Evolutionary conservation across 2,329 filamentous ascomycete genomes (phyloP).

Genomic region (Sphaerulina populicola): DNA sequence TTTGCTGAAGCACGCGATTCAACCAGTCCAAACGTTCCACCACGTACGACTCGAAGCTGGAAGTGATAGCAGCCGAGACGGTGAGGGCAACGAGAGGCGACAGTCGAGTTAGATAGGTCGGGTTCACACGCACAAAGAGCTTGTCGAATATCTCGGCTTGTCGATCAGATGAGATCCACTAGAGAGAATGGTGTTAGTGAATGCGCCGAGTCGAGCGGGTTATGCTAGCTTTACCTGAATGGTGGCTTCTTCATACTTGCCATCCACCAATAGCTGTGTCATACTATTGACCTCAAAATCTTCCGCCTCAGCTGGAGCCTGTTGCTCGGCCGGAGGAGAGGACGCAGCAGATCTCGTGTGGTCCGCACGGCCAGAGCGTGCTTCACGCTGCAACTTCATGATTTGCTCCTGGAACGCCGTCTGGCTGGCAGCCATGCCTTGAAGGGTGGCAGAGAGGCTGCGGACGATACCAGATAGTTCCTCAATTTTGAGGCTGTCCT

Average conservation of each 20-base stretch:
- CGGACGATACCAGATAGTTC: conserved; percentile 61
- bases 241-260: conserved; percentile 42
- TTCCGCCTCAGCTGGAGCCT: conserved; percentile 37
- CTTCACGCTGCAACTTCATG: conserved; percentile 37
- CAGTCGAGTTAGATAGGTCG: conserved; percentile 48
- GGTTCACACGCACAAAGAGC: conserved; percentile 51
- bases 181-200: conserved; percentile 22
- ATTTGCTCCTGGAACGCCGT: conserved; percentile 56
- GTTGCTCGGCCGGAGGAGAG: conserved; percentile 3
- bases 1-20: conserved; percentile 45
- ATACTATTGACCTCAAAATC: conserved; percentile 55
- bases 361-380: conserved; percentile 37
- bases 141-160: conserved; percentile 55
- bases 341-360: conserved; percentile 8
- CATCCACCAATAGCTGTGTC: conserved; percentile 53
- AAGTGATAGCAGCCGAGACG: conserved; percentile 54
- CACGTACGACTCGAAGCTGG: conserved; percentile 47
- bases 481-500: conserved; percentile 59
- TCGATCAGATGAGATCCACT: conserved; percentile 55
- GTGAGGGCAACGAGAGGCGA: conserved; percentile 53
- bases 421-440: conserved; percentile 61
- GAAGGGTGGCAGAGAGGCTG: conserved; percentile 59
- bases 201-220: conserved; percentile 19
- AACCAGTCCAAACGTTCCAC: conserved; percentile 52
- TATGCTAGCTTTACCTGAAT: conserved; percentile 31